Base-by-base conservation (phyloP, 805 yeast species). In the Zygosaccharomyces pseudorouxii region DNA sequence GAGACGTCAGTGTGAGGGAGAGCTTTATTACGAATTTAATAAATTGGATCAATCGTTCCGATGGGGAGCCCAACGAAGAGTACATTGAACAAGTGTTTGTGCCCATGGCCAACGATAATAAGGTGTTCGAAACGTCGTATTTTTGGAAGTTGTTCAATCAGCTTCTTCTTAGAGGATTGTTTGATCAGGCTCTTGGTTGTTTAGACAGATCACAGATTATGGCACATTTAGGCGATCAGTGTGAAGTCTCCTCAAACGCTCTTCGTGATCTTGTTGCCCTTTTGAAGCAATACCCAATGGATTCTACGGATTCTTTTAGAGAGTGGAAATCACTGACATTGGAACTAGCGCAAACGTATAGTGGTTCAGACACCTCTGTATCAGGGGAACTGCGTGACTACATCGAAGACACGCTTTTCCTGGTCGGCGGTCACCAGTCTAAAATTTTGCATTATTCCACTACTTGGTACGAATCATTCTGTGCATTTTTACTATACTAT, bases 21-120 rank as follows among this genome's bases (percentile, higher is more conserved):
- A 69, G 63, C 43, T 70, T 71, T 53, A 74, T 81, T 27, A 70
- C 71, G 42, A 59, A 72, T 35, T 64, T 81, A 30, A 64, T 75
- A 12, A 74, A 72, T 42, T 86, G 93, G 93, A 71, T 83, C 22
- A 86, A 86, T 59, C 73, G 79, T 48, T 81, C 83, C 27, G 87
- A 84, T 60, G 81, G 83, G 4, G 78, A 79, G 55, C 90, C 90
- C 1, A 79, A 75, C 49, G 71, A 71, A 16, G 78, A 74, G 23
- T 64, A 77, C 28, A 70, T 77, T 3, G 76, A 79, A 45, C 71
- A 57, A 28, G 57, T 63, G 64, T 38, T 76, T 76, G 28, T 67
- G 65, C 18, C 76, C 72, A 1, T 68, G 62, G 40, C 82, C 81
- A 7, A 23, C 3, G 7, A 78, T 72, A 60, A 58, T 60, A 47